Conservation (phyloP, 2,329 filamentous ascomycete species). For the Aspergillus oerlinghausenensis region DNA sequence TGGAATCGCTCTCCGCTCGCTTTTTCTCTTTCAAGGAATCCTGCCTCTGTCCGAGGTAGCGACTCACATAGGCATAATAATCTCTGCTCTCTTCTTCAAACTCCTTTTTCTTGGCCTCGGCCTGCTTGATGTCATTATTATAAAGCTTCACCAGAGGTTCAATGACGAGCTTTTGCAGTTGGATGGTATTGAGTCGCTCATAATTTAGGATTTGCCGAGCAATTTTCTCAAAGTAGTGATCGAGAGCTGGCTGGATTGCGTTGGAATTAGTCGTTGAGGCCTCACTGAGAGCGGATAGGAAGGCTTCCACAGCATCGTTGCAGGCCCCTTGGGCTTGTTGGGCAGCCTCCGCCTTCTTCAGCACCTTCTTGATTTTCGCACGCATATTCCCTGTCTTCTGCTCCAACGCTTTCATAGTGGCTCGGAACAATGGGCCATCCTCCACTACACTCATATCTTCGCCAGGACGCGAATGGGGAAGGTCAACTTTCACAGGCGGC, state of each 20-base stretch:
- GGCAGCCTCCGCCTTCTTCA: constrained; percentile 89
- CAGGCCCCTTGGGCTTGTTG: constrained; percentile 73
- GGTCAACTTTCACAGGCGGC: constrained; percentile 69
- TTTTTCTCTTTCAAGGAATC: constrained; percentile 98
- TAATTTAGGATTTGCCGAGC: constrained; percentile 84
- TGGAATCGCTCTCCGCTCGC: constrained; percentile 86
- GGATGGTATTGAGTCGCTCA: constrained; percentile 75
- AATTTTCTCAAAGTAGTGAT: constrained; percentile 98
- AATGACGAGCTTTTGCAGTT: constrained; percentile 89
- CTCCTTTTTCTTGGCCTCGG: constrained; percentile 92
- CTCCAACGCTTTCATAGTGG: constrained; percentile 92
- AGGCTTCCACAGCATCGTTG: constrained; percentile 77
- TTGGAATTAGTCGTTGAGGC: constrained; percentile 88
- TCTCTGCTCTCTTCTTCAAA: constrained; percentile 99
- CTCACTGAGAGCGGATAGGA: constrained; percentile 82
- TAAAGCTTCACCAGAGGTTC: constrained; percentile 91
- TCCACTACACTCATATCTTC: constrained; percentile 83
- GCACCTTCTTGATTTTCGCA: constrained; percentile 87
- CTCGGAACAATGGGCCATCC: constrained; percentile 91
- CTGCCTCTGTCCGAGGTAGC: constrained; percentile 92
- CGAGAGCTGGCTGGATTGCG: constrained; percentile 91
- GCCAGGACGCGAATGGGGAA: constrained; percentile 76
- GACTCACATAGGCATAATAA: constrained; percentile 91
- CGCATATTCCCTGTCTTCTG: constrained; percentile 96
- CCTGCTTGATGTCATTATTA: constrained; percentile 94